Evolutionary conservation across 768 basidiomycete genomes (phyloP).

Genomic region (Suillus decipiens): DNA sequence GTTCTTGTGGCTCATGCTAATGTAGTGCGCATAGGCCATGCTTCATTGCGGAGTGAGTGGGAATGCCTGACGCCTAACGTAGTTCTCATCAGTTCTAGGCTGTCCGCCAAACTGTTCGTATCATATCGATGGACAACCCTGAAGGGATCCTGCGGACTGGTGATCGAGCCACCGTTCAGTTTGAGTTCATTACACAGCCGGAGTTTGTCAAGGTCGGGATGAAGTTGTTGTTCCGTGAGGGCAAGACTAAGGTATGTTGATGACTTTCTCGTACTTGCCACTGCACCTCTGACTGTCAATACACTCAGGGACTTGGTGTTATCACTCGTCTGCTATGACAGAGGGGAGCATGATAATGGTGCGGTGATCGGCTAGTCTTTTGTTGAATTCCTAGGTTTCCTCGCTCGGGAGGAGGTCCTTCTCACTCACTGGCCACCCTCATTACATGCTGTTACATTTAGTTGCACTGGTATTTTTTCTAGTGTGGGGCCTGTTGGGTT

Average conservation of each 20-base stretch:
- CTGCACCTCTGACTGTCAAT: slow-evolving; percentile 11
- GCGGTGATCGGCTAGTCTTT: not conserved
- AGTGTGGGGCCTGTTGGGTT: not conserved
- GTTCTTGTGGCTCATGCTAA: slow-evolving; percentile 3
- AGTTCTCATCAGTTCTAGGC: slow-evolving; percentile 48
- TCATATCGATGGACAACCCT: slow-evolving; percentile 88
- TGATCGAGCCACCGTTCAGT: slow-evolving; percentile 90
- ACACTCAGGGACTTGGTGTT: slow-evolving; percentile 68
- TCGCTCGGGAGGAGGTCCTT: not conserved
- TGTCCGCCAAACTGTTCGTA: slow-evolving; percentile 88
- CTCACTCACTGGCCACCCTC: not conserved
- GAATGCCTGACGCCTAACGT: not conserved
- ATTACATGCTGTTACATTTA: not conserved
- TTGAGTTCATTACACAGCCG: slow-evolving; percentile 91
- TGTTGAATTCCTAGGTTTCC: not conserved
- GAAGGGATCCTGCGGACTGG: slow-evolving; percentile 90
- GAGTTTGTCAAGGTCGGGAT: slow-evolving; percentile 93
- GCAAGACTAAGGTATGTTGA: slow-evolving; percentile 81
- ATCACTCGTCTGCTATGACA: slow-evolving; percentile 64
- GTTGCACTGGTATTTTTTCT: not conserved
- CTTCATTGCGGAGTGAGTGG: slow-evolving; percentile 81
- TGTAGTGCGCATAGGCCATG: slow-evolving; percentile 61
- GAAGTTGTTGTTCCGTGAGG: slow-evolving; percentile 93
- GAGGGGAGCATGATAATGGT: not conserved
- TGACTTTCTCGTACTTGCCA: slow-evolving; percentile 4